Evolutionary conservation across 2,329 filamentous ascomycete species (phyloP), one percentile per base, ranked within the genome.

Genomic region (Aspergillus sp.): DNA sequence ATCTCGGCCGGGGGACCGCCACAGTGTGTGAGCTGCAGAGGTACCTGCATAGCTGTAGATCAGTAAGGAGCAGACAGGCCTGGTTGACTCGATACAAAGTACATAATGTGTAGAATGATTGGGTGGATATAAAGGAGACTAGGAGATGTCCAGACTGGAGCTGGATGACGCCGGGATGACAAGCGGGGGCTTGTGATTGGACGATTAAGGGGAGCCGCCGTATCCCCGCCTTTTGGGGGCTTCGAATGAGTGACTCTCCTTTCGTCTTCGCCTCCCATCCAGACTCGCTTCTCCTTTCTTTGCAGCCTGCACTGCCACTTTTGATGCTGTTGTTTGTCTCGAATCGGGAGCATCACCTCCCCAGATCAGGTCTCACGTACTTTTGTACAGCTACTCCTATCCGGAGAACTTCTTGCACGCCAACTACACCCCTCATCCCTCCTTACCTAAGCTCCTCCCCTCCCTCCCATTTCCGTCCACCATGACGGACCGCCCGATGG

Each of bases 401-500:
- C 19, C 41, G n/a, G 7, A 44, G 10, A 11, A 8, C 15, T 21
- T 19, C 41, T 5, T 21, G 32, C 17, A 21, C 41, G 32, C 41
- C 17, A 19, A 42, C 39, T 42, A 15, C n/a, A 19, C 41, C 17
- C 41, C 49, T 52, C 17, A 5, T 52, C 17, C 32, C 32, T 39
- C 17, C 30, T 15, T 19, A 19, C 50, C 32, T 21, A 39, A 53
- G 32, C 38, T 41, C 19, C 19, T 36, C 50, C 60, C 55, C 42
- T 47, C 61, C 55, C 32, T 48, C 57, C 54, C 54, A 41, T 41
- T 59, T 50, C 57, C 53, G 48, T 52, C 51, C 49, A 66, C 41
- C 61, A 78, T 78, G 76, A 66, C 75, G 25, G 76, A 76, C 57
- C 68, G 63, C 25, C 69, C 68, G 52, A 62, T 63, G 54, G 70